Percentiles rank a stretch among this genome's conserved stretches.
phyloP scores from a whole-genome alignment of 2,329 filamentous ascomycete genomes.

The Colletotrichum tabaci region DNA sequence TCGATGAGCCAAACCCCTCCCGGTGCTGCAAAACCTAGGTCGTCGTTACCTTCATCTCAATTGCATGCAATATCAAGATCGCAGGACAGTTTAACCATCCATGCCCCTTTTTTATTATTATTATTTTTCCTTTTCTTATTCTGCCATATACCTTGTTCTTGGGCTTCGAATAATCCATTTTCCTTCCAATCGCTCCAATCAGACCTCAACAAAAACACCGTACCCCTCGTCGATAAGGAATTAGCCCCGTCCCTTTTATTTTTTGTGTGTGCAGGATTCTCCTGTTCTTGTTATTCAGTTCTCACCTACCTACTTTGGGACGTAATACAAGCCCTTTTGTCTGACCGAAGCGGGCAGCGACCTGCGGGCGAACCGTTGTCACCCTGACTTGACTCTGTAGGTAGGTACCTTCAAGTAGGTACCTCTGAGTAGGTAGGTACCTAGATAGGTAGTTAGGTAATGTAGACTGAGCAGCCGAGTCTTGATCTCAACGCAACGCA shows the following conservation, averaged over 20 bases:
- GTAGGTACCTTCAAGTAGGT: too few species aligned
- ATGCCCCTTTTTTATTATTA: background rate
- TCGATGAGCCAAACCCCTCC: background rate
- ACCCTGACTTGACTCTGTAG: background rate
- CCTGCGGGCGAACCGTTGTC: background rate
- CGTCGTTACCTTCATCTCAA: conserved; percentile 3
- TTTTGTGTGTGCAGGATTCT: background rate
- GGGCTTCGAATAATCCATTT: background rate
- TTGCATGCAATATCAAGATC: background rate
- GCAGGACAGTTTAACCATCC: background rate
- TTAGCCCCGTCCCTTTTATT: background rate
- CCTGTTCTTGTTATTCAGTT: too few species aligned
- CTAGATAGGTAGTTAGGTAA: too few species aligned
- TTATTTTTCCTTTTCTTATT: background rate
- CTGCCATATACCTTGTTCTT: background rate
- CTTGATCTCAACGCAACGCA: background rate
- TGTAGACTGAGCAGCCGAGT: conserved; percentile 2
- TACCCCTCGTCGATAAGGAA: background rate
- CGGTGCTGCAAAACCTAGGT: background rate
- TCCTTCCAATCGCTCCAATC: conserved; percentile 14
- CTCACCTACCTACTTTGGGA: background rate
- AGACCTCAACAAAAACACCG: background rate
- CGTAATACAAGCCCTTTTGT: conserved; percentile 5
- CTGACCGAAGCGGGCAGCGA: conserved; percentile 1
- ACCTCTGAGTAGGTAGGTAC: too few species aligned